Conservation (phyloP, 2,329 filamentous ascomycete species). For the Macroventuria anomochaeta region DNA sequence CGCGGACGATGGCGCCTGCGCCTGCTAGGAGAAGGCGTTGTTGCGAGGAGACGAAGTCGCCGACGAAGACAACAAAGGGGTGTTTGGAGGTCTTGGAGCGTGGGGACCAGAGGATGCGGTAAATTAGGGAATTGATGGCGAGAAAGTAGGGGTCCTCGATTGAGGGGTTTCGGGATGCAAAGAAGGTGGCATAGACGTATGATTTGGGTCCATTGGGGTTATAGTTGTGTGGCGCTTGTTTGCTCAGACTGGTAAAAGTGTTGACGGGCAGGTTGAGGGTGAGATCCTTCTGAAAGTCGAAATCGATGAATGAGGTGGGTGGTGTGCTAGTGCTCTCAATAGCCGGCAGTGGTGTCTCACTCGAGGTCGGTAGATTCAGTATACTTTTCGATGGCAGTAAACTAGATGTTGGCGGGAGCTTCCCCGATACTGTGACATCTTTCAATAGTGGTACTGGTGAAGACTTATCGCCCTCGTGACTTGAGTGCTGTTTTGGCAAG, state of each 20-base stretch:
- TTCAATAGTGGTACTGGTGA: neutral
- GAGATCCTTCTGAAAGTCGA: conserved; percentile 39
- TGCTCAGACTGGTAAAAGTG: conserved; percentile 21
- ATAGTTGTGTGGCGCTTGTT: conserved; percentile 36
- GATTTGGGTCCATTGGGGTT: conserved; percentile 19
- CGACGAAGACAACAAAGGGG: conserved; percentile 46
- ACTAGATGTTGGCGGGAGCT: neutral
- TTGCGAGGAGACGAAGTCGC: conserved; percentile 37
- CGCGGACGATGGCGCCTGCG: conserved; percentile 43
- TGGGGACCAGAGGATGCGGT: conserved; percentile 43
- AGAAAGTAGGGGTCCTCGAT: conserved; percentile 46
- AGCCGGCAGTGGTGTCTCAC: neutral
- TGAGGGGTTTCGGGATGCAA: conserved; percentile 40
- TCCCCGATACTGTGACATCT: neutral
- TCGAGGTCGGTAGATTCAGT: neutral
- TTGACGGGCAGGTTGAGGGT: conserved; percentile 29
- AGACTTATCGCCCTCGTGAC: neutral
- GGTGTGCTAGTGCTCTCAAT: conserved; percentile 9
- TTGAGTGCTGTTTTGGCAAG: neutral
- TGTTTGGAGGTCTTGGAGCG: conserved; percentile 33
- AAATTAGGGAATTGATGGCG: conserved; percentile 42
- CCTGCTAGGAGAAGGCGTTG: conserved; percentile 41
- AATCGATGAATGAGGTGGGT: conserved; percentile 19
- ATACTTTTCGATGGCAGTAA: neutral
- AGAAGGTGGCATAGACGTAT: conserved; percentile 44